Base-by-base conservation (phyloP, 2,329 filamentous ascomycete genomes). In the Aspergillus fructus region DNA sequence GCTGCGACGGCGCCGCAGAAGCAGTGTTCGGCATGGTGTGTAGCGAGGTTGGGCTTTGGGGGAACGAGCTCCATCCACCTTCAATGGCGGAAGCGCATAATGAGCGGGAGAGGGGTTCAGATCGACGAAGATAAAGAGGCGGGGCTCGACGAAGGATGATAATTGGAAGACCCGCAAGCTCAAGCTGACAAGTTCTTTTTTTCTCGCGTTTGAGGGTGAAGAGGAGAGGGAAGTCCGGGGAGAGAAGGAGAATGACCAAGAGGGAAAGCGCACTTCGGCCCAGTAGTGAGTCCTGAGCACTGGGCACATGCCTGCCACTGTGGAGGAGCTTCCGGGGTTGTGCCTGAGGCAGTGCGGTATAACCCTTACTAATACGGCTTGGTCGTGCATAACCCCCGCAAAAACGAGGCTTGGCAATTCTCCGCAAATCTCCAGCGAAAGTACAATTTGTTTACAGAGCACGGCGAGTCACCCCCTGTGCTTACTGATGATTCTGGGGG, bases 21-120 rank as follows among this genome's bases (percentile, higher is more conserved):
- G 52, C 54, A 52, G 64, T 45, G 67, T 73, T 74, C 68, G 70
- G 65, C 70, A 71, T 74, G 61, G 67, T 70, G 65, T 68, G 60
- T 64, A 66, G 70, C 69, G 69, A 72, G 67, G 64, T 64, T 62
- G 64, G 60, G 55, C 56, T 63, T 60, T 62, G 60, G 62, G 64
- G 64, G 21, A 41, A 53, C 8, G 54, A 60, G 58, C 56, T 62
- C 56, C 56, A 55, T 59, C 50, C 43, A 56, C 62, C 51, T 17
- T 59, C 46, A 57, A 41, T 50, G 56, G 53, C 50, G 42, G 50
- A 21, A 52, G 39, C 49, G 53, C 58, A 59, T 61, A 46, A 46
- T 60, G 54, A 39, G 34, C 42, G n/a, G 30, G 50, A 24, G 43
- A 42, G 21, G 15, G 21, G 30, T 15, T 33, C 30, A 55, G 53